Conservation (phyloP, 352 stramenopile genomes). For the Phytopythium helicoides region DNA sequence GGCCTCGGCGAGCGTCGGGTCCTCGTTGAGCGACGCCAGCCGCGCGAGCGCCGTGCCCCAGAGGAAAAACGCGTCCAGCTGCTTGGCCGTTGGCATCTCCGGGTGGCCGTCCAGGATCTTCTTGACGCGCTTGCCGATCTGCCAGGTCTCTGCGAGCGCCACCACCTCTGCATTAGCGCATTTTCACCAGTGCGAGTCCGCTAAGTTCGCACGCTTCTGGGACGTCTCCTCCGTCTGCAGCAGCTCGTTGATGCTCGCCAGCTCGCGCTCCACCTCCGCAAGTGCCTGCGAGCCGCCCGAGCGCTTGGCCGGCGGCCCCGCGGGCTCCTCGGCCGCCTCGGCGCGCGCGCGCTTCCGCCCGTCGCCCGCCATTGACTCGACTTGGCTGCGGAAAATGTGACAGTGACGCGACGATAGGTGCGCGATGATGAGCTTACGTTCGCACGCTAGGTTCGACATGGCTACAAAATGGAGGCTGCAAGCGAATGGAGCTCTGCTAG, state of each 20-base stretch:
- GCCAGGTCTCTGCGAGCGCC: constrained; percentile 61
- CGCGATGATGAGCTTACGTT: no score
- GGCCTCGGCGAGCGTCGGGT: constrained; percentile 65
- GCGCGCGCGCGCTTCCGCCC: constrained; percentile 15
- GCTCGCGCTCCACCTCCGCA: constrained; percentile 24
- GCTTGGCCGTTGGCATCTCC: constrained; percentile 42
- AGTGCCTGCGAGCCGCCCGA: background rate
- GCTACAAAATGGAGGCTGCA: no score
- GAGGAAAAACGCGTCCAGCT: constrained; percentile 75
- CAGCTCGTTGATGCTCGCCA: constrained; percentile 49
- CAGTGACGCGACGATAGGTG: no score
- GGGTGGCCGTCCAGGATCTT: constrained; percentile 65
- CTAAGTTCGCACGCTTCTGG: constrained; percentile 39
- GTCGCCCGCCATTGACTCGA: background rate
- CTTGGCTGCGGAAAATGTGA: background rate
- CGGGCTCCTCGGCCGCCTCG: background rate
- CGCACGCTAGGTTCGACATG: no score
- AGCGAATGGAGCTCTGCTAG: no score
- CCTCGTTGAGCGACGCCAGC: constrained; percentile 71
- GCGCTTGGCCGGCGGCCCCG: constrained; percentile 4
- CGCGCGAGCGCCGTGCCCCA: constrained; percentile 77
- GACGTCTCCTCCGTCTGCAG: constrained; percentile 66
- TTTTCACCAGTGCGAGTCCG: no score
- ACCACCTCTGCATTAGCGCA: background rate
- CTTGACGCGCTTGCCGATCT: constrained; percentile 85